Evolutionary conservation across 192 early-diverging fungal genomes (phyloP), one percentile per base, ranked within the genome.

Genomic region (Coemansia sp.): DNA sequence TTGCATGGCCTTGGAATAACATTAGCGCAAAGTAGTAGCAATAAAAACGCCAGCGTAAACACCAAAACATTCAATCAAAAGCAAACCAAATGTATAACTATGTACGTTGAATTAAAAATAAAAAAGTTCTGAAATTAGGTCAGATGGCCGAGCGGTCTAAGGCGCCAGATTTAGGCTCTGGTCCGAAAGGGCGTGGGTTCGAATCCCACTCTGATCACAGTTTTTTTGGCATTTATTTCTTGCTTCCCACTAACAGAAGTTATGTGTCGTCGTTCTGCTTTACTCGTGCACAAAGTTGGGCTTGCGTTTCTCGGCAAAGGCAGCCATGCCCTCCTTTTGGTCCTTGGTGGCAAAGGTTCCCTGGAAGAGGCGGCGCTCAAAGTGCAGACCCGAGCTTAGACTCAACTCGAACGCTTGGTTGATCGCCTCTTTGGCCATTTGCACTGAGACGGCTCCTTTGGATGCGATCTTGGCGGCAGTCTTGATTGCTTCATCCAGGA

Each of bases 361-460:
- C 65, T 99, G 93, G 87, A 99, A 99, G 39, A 97, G 59, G 39
- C 94, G 85, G 56, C 96, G 89, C 80, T 99, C 96, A 63, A 90
- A 89, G 60, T 85, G 83, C 36, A 93, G 70, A 42, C 96, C 96
- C 46, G 91, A 86, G 39, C 73, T 65, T 33, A 99, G 80, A 14
- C 83, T 82, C 47, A 93, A 62, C 73, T 99, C 96, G 65, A 86
- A 97, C 1, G 95, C 90, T 68, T 88, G 83, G 79, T 99, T 94
- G 21, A 97, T 84, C n/a, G 89, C 85, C 69, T 99, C 96, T 85
- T 97, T 97, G 63, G 84, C 86, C 91, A 96, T 94, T 73, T 95
- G 83, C 35, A 93, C 86, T 32, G 84, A 82, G 23, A 93, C 90
- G 33, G 88, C 84, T 29, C 89, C 88, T 85, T 90, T 84, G 41